Conservation (phyloP, 768 basidiomycete species). For the Leccinum obscurum region DNA sequence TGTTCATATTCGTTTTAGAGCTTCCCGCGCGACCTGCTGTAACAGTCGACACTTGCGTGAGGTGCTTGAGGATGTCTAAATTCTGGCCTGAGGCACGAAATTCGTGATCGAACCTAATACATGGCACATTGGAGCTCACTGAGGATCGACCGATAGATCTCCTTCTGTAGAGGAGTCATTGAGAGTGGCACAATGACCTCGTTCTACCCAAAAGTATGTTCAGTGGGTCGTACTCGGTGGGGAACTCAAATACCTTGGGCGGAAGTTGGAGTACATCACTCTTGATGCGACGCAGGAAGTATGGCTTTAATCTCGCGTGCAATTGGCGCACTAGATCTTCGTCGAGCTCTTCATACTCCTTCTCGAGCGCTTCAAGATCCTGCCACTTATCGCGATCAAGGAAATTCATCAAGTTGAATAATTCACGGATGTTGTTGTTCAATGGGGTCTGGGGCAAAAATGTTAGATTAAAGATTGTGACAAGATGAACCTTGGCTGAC, state of each 20-base stretch:
- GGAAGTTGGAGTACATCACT: slow-evolving; percentile 91
- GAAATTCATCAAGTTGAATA: slow-evolving; percentile 98
- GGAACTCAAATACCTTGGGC: slow-evolving; percentile 62
- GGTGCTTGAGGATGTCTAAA: slow-evolving; percentile 58
- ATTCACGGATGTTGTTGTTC: slow-evolving; percentile 95
- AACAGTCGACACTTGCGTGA: slow-evolving; percentile 47
- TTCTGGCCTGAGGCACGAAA: slow-evolving; percentile 58
- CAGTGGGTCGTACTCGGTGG: neutral
- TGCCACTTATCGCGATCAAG: slow-evolving; percentile 76
- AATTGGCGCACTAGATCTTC: slow-evolving; percentile 81
- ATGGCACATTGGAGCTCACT: slow-evolving; percentile 42
- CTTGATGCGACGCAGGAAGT: slow-evolving; percentile 93
- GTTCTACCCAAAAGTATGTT: slow-evolving; percentile 49
- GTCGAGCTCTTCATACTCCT: slow-evolving; percentile 72
- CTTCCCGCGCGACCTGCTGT: slow-evolving; percentile 30
- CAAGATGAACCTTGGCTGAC: slow-evolving; percentile 38
- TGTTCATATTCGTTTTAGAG: slow-evolving; percentile 65
- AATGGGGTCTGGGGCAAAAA: slow-evolving; percentile 67
- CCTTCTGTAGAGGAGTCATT: slow-evolving; percentile 82
- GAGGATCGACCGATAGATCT: slow-evolving; percentile 83
- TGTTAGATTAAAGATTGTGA: neutral
- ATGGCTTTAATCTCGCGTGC: slow-evolving; percentile 77
- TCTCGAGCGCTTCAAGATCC: slow-evolving; percentile 72
- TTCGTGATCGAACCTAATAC: slow-evolving; percentile 15
- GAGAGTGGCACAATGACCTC: slow-evolving; percentile 91